Base-by-base conservation (phyloP, 441 rosid genomes). In the Populus trichocarpa region DNA sequence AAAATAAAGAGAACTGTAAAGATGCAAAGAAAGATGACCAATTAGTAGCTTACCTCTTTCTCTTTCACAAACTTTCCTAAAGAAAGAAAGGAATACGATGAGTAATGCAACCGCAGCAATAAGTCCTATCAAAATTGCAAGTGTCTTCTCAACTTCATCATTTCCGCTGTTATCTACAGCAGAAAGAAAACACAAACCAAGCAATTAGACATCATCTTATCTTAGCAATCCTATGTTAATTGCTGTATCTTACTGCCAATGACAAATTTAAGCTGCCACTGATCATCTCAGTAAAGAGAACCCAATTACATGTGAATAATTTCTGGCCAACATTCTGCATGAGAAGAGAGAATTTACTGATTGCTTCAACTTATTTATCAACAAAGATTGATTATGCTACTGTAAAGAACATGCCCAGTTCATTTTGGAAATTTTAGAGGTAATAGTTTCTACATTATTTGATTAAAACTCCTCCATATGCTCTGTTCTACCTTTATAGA, bases 41-140 rank as follows among this genome's bases (percentile, higher is more conserved):
- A n/a, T n/a, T n/a, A 22, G 66, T 61, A 5, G 36, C 38, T 61
- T 83, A 91, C 98, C 94, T 86, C 86, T 91, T 74, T 82, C 86
- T 64, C 81, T 84, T 50, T 83, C 91, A 70, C 88, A 85, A n/a
- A 25, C 53, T 76, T 85, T 93, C 74, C 93, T 86, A 7, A 92
- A 11, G 91, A 88, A 93, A 79, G 96, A 85, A 10, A 92, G 83
- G 85, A 92, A 85, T 13, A 95, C 85, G 68, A 95, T 85, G 82
- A 95, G 87, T 67, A 93, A 79, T 57, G 93, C 89, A 77, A 91
- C 88, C 69, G 84, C 94, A 6, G 96, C 94, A 46, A 92, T 89
- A n/a, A 90, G 87, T 12, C 99, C 98, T 59, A 93, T 88, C 74
- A 95, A 66, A 74, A 95, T 92, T 25, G 97, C 96, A 5, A 93